Conservation (phyloP, 2,329 filamentous ascomycete species). For the Nectriaceae sp. region DNA sequence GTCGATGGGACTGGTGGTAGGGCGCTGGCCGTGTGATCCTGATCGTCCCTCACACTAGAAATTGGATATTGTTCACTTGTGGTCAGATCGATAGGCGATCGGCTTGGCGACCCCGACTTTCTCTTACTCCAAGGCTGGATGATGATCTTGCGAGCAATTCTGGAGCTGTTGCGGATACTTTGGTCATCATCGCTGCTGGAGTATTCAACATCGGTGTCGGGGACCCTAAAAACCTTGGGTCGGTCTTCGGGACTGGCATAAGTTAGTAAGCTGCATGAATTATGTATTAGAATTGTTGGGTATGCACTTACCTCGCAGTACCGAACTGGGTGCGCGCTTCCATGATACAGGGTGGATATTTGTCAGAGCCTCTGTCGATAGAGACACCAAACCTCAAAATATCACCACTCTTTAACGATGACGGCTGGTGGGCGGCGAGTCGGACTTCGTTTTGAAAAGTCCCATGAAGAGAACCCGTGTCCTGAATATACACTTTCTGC, state of each 20-base stretch:
- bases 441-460: conserved; percentile 45
- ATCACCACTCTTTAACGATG: conserved; percentile 31
- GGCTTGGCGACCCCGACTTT: conserved; percentile 6
- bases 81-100: conserved; percentile 23
- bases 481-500: conserved; percentile 48
- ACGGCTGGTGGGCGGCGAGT: conserved; percentile 18
- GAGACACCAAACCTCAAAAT: conserved; percentile 37
- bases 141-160: conserved; percentile 31
- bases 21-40: conserved; percentile 3
- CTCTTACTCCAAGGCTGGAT: conserved; percentile 21
- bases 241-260: conserved; percentile 26
- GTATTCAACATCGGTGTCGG: conserved; percentile 39
- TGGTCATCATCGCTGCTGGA: conserved; percentile 28
- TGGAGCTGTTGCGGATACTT: conserved; percentile 26
- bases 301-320: conserved; percentile 24
- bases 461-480: conserved; percentile 54
- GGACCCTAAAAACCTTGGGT: conserved; percentile 41
- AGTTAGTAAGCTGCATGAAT: conserved; percentile 19
- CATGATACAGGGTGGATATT: conserved; percentile 42
- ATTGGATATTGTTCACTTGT: conserved; percentile 19
- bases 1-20: not conserved
- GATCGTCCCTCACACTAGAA: conserved; percentile 15
- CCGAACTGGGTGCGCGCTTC: conserved; percentile 35
- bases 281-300: not conserved
- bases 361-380: conserved; percentile 36